These are phyloP conservation scores for Penicillium macrosclerotiorum DNA, from an alignment of 495 filamentous ascomycete species.

Conservation along the genomic window DNA sequence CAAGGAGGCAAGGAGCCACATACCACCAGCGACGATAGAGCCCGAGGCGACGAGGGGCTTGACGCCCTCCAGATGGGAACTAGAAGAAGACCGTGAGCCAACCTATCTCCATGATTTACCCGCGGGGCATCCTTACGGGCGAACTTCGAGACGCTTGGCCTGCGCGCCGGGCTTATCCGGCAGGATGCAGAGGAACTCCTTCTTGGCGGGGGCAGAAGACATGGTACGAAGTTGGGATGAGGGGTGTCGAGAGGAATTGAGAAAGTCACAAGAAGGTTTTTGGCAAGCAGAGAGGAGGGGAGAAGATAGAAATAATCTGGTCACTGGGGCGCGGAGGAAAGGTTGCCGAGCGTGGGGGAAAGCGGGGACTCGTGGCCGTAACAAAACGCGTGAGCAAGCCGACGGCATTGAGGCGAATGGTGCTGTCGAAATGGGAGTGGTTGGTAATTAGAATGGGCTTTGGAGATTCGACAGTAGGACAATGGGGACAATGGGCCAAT, in stretches of 20 bases:
- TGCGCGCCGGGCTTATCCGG: conserved; percentile 71
- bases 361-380: conserved; percentile 13
- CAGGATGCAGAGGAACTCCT: conserved; percentile 83
- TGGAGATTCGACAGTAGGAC: background rate
- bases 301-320: conserved; percentile 5
- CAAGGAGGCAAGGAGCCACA: conserved; percentile 14
- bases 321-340: conserved; percentile 10
- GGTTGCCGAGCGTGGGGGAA: conserved; percentile 23
- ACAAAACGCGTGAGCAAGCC: conserved; percentile 1
- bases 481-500: background rate
- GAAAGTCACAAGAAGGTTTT: background rate
- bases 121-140: conserved; percentile 55
- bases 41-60: conserved; percentile 36
- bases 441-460: background rate
- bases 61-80: conserved; percentile 33
- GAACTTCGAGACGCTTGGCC: conserved; percentile 66
- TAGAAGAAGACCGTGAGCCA: conserved; percentile 5
- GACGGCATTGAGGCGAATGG: conserved; percentile 1
- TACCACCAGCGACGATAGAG: conserved; percentile 37
- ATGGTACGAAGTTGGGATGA: conserved; percentile 18
- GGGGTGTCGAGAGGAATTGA: background rate
- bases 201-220: conserved; percentile 46
- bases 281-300: background rate
- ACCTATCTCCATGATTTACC: background rate
- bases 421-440: background rate